A percentile compares a stretch with the other conserved stretches of the same genome.
Evolutionary conservation across 2,329 filamentous ascomycete genomes (phyloP).

Genomic region (Aspergillus sp.): DNA sequence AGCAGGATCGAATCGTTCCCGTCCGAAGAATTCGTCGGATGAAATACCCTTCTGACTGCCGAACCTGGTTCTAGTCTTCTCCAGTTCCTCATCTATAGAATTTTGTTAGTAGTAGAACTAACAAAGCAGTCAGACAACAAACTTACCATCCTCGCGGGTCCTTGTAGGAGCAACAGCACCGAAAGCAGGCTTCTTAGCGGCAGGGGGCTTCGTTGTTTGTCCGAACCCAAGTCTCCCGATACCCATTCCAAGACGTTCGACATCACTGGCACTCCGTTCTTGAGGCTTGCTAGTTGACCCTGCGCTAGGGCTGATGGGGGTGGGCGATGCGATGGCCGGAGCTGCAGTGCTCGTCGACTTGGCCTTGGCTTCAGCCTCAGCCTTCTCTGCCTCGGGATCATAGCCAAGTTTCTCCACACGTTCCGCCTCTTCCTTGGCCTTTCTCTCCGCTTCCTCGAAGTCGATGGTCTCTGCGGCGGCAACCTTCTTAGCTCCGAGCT

Average conservation of each 20-base stretch:
- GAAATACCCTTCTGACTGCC: slow-evolving; percentile 91
- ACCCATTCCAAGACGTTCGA: slow-evolving; percentile 87
- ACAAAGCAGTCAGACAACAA: neutral
- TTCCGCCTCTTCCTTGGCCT: slow-evolving; percentile 94
- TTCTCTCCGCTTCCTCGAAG: slow-evolving; percentile 95
- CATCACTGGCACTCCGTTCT: slow-evolving; percentile 61
- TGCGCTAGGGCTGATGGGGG: slow-evolving; percentile 62
- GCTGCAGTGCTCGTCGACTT: slow-evolving; percentile 41
- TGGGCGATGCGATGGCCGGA: slow-evolving; percentile 63
- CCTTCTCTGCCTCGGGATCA: slow-evolving; percentile 79
- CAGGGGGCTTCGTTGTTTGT: slow-evolving; percentile 61
- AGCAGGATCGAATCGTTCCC: slow-evolving; percentile 73
- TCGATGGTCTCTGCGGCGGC: slow-evolving; percentile 68
- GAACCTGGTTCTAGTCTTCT: slow-evolving; percentile 81
- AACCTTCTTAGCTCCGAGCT: slow-evolving; percentile 91
- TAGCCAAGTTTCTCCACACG: slow-evolving; percentile 93
- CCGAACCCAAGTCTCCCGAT: slow-evolving; percentile 80
- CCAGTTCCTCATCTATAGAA: slow-evolving; percentile 62
- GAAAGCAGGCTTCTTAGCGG: slow-evolving; percentile 77
- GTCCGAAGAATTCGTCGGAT: slow-evolving; percentile 96
- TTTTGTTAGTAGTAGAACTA: slow-evolving; percentile 6
- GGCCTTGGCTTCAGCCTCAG: slow-evolving; percentile 32
- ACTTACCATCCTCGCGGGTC: slow-evolving; percentile 60
- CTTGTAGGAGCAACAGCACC: slow-evolving; percentile 75
- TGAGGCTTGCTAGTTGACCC: slow-evolving; percentile 46